Evolutionary conservation across 495 filamentous ascomycete species (phyloP).

Genomic region (Penicillium alfredii): DNA sequence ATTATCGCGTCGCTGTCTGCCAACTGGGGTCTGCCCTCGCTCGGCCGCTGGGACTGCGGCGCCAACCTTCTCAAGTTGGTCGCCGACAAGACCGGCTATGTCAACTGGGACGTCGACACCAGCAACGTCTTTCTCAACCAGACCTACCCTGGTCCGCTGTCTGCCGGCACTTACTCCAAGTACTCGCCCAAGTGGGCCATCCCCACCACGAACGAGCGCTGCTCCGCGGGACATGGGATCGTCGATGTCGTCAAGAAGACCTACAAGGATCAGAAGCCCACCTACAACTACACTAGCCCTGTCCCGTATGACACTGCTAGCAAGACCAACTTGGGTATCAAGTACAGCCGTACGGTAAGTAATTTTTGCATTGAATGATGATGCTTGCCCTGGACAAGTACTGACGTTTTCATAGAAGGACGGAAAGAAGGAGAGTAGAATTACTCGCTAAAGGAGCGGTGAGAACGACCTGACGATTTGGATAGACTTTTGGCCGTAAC

Average conservation of each 20-base stretch:
- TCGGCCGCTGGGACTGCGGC: constrained; percentile 67
- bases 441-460: constrained; percentile 11
- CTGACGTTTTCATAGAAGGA: constrained; percentile 11
- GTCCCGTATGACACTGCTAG: constrained; percentile 33
- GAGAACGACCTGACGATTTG: too few relatives aligned
- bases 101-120: constrained; percentile 44
- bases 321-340: constrained; percentile 30
- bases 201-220: constrained; percentile 34
- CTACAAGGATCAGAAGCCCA: constrained; percentile 26
- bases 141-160: constrained; percentile 45
- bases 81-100: constrained; percentile 51
- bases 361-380: neutral
- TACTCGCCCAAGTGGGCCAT: constrained; percentile 35
- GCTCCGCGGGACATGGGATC: constrained; percentile 44
- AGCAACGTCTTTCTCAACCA: constrained; percentile 39
- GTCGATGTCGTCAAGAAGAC: constrained; percentile 37
- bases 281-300: constrained; percentile 42
- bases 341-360: constrained; percentile 20
- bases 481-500: too few relatives aligned
- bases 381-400: neutral
- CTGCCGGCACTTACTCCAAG: constrained; percentile 26
- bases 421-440: constrained; percentile 12
- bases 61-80: constrained; percentile 63
- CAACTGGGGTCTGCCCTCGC: constrained; percentile 64
- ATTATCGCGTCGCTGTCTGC: constrained; percentile 56